Percentiles rank a stretch among this genome's conserved stretches.
phyloP scores from a whole-genome alignment of 2,329 filamentous ascomycete species.

The Exophiala oligosperma region DNA sequence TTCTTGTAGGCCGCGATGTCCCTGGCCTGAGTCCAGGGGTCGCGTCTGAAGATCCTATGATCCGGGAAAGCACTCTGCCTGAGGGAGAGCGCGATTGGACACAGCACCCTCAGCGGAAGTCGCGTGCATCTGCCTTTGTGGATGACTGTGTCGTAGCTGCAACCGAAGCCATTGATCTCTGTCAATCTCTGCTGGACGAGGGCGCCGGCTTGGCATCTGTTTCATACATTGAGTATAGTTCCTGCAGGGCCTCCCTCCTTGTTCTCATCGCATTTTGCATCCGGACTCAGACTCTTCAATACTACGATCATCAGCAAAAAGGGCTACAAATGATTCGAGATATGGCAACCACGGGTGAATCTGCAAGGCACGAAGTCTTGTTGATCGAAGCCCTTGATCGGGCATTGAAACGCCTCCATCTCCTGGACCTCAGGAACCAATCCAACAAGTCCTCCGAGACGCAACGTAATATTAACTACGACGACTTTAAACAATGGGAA shows the following conservation, averaged over 20 bases:
- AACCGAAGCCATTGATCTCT: conserved; percentile 52
- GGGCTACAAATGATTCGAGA: conserved; percentile 54
- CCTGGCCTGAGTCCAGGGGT: neutral
- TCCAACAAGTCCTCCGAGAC: too few relatives aligned
- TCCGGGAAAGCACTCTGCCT: neutral
- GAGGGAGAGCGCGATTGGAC: neutral
- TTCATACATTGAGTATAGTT: conserved; percentile 58
- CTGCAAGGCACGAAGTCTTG: conserved; percentile 54
- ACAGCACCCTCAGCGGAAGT: neutral
- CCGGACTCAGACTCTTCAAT: conserved; percentile 41
- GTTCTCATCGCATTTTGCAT: conserved; percentile 46
- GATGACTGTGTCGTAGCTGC: conserved; percentile 56
- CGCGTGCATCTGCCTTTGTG: conserved; percentile 41
- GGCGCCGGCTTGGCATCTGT: conserved; percentile 54
- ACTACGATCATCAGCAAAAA: conserved; percentile 48
- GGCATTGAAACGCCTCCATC: conserved; percentile 48
- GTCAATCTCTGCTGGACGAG: conserved; percentile 50
- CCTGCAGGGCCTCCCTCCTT: conserved; percentile 55
- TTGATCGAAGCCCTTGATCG: conserved; percentile 55
- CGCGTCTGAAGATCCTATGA: neutral
- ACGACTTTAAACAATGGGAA: too few relatives aligned
- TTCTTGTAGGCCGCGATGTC: conserved; percentile 44
- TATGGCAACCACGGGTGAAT: conserved; percentile 55
- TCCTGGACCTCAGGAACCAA: conserved; percentile 39
- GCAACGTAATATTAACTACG: neutral